Evolutionary conservation across 2,329 filamentous ascomycete species (phyloP).

Genomic region (Decorospora gaudefroyi): DNA sequence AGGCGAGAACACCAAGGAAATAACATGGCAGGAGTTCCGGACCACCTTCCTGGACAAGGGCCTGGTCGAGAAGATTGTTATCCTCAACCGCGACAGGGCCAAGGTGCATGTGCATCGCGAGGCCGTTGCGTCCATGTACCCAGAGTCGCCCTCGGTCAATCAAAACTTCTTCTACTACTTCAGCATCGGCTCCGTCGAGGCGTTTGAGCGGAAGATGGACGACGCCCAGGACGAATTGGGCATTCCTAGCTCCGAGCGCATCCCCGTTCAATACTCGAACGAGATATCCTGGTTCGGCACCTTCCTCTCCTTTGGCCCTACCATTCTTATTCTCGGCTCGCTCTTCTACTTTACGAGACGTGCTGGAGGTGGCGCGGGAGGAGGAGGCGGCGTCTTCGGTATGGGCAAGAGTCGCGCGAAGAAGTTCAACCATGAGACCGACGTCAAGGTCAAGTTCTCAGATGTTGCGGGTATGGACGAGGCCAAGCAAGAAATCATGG

Average conservation of each 20-base stretch:
- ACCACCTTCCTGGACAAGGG: conserved; percentile 95
- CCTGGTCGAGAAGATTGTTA: conserved; percentile 86
- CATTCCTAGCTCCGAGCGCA: conserved; percentile 84
- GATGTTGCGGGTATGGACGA: conserved; percentile 99
- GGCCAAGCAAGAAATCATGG: conserved; percentile 98
- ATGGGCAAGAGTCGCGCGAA: conserved; percentile 96
- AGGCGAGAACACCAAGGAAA: conserved; percentile 71
- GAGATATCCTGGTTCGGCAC: conserved; percentile 75
- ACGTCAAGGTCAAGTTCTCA: conserved; percentile 94
- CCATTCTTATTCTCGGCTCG: conserved; percentile 80
- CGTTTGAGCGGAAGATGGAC: conserved; percentile 87
- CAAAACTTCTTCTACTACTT: conserved; percentile 85
- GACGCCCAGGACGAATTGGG: conserved; percentile 84
- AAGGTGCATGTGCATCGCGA: conserved; percentile 80
- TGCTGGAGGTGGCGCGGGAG: conserved; percentile 66
- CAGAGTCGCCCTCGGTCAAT: conserved; percentile 71
- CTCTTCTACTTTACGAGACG: conserved; percentile 79
- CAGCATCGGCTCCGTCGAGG: conserved; percentile 90
- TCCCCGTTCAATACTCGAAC: conserved; percentile 84
- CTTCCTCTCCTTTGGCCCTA: conserved; percentile 82
- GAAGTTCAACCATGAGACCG: conserved; percentile 95
- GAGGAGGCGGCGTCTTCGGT: conserved; percentile 76
- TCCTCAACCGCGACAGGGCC: conserved; percentile 77
- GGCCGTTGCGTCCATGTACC: conserved; percentile 71
- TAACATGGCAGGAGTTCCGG: conserved; percentile 96